Evolutionary conservation across 169 alveolate species (phyloP).

Genomic region (Eimeria praecox): DNA sequence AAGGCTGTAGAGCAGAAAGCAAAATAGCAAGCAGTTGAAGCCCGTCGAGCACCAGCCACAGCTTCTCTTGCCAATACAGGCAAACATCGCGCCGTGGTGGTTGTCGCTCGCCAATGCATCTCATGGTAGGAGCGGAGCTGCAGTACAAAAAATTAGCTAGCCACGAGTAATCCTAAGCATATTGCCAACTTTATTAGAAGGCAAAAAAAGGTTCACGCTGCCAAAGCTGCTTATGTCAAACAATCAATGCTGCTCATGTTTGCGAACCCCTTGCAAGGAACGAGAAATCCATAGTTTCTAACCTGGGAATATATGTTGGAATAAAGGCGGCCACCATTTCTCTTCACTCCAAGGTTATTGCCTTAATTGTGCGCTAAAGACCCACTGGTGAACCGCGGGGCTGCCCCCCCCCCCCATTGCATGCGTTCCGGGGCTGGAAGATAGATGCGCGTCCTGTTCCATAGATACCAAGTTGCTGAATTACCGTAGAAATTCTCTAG

Average conservation of each 20-base stretch:
- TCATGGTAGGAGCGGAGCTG: neutral
- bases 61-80: constrained; percentile 55
- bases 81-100: constrained; percentile 49
- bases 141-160: neutral
- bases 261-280: too few species aligned
- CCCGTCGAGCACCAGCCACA: constrained; percentile 62
- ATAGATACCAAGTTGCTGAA: too few species aligned
- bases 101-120: neutral
- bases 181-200: neutral
- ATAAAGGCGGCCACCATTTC: too few species aligned
- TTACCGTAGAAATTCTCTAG: too few species aligned
- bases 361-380: neutral
- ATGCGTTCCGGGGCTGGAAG: neutral
- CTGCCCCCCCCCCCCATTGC: constrained; percentile 21
- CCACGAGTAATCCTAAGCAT: neutral
- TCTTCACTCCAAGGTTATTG: too few species aligned
- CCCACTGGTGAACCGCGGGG: neutral
- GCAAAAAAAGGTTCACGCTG: neutral
- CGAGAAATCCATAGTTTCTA: too few species aligned
- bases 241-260: too few species aligned
- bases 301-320: too few species aligned
- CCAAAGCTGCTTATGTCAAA: neutral
- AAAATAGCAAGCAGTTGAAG: constrained; percentile 46
- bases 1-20: constrained; percentile 20
- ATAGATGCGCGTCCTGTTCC: neutral